A percentile compares a stretch with the other conserved stretches of the same genome.
phyloP scores from a whole-genome alignment of 768 basidiomycete genomes.

The Pilatotrama ljubarskyi region DNA sequence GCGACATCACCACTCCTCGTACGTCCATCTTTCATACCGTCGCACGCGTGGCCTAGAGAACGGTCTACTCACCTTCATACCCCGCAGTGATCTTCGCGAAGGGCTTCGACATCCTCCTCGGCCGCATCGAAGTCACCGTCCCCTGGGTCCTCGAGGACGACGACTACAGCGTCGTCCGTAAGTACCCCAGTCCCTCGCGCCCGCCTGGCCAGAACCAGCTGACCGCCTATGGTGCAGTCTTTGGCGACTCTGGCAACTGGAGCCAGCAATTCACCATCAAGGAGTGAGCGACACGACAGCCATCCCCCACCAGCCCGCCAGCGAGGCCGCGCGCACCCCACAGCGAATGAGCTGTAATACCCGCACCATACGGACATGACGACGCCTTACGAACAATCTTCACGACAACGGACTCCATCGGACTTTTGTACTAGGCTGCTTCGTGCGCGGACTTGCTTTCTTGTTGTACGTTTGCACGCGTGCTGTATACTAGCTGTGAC shows the following conservation, averaged over 20 bases:
- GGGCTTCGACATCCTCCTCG: slow-evolving; percentile 36
- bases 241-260: slow-evolving; percentile 48
- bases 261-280: slow-evolving; percentile 40
- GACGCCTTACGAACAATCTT: too few species aligned
- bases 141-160: slow-evolving; percentile 34
- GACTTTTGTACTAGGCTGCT: too few species aligned
- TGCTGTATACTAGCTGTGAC: too few species aligned
- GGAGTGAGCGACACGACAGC: neutral
- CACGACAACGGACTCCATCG: too few species aligned
- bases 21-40: neutral
- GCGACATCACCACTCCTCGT: slow-evolving; percentile 31
- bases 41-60: neutral
- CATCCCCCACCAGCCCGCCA: too few species aligned
- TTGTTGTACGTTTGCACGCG: too few species aligned
- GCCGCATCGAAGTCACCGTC: slow-evolving; percentile 35
- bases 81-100: slow-evolving; percentile 32
- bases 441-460: too few species aligned
- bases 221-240: slow-evolving; percentile 33
- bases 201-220: neutral
- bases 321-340: too few species aligned
- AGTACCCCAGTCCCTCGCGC: slow-evolving; percentile 22
- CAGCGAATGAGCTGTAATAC: neutral
- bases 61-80: neutral
- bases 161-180: slow-evolving; percentile 40
- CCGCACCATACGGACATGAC: too few species aligned